A percentile compares a stretch with the other conserved stretches of the same genome.
Evolutionary conservation across 2,329 filamentous ascomycete species (phyloP).

Genomic region (Ophiostoma tasmaniense): DNA sequence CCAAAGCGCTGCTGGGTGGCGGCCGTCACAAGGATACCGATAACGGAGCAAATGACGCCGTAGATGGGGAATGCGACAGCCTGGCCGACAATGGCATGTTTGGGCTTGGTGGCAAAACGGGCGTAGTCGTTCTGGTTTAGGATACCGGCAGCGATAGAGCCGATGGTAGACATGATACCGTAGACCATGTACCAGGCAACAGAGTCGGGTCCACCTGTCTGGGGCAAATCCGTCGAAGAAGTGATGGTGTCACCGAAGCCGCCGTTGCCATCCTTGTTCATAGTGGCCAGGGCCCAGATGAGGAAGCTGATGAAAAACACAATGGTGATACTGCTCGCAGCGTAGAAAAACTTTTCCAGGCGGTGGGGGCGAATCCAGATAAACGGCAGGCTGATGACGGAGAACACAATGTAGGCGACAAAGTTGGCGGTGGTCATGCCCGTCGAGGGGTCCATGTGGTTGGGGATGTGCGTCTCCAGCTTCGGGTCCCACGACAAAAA

Average conservation of each 20-base stretch:
- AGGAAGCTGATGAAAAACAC: conserved; percentile 1
- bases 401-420: conserved; percentile 7
- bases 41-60: neutral
- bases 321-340: conserved; percentile 1
- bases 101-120: neutral
- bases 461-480: neutral
- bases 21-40: neutral
- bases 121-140: conserved; percentile 8
- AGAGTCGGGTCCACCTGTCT: neutral
- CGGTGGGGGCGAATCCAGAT: conserved; percentile 5
- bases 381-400: conserved; percentile 5
- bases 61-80: conserved; percentile 5
- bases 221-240: neutral
- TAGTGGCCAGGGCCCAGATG: conserved; percentile 1
- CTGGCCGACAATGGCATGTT: neutral
- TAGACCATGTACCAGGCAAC: conserved; percentile 6
- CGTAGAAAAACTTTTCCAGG: neutral
- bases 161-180: neutral
- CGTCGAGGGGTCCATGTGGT: neutral
- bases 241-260: conserved; percentile 1
- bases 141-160: neutral
- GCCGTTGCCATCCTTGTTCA: conserved; percentile 1
- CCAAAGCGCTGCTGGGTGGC: conserved; percentile 3
- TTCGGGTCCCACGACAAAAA: neutral
- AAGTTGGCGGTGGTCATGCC: conserved; percentile 7